Evolutionary conservation across 225 moss, liverwort and hornwort species (phyloP).

Genomic region (Antitrichia curtipendula): DNA sequence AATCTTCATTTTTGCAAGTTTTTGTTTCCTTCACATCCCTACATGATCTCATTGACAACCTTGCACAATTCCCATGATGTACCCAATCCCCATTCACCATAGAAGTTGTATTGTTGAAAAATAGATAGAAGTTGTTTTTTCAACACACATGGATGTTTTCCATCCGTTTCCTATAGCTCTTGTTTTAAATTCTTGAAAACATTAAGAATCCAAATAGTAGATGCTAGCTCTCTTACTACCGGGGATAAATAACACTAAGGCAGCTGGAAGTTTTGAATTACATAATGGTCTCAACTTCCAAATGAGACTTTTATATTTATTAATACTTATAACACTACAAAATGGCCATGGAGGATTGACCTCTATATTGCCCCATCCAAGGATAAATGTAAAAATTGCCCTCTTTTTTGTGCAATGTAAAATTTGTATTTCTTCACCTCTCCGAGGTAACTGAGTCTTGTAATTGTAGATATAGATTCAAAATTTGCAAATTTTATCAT

Average conservation of each 20-base stretch:
- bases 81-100: fast-evolving
- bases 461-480: no score
- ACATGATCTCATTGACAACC: not conserved
- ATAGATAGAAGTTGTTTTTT: fast-evolving
- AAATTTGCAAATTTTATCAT: no score
- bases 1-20: not conserved
- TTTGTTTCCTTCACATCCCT: not conserved
- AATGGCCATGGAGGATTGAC: no score
- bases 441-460: no score
- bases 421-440: no score
- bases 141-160: no score
- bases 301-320: not conserved
- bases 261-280: not conserved
- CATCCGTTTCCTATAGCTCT: fast-evolving
- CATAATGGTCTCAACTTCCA: fast-evolving
- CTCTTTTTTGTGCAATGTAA: no score
- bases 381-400: no score
- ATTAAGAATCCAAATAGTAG: not conserved
- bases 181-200: fast-evolving
- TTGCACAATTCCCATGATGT: fast-evolving
- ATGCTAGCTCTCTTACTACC: no score
- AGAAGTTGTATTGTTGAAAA: fast-evolving
- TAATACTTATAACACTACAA: not conserved
- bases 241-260: fast-evolving
- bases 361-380: no score